Evolutionary conservation across 352 stramenopile species (phyloP), one percentile per base, ranked within the genome.

Genomic region (Phytophthora ramorum): DNA sequence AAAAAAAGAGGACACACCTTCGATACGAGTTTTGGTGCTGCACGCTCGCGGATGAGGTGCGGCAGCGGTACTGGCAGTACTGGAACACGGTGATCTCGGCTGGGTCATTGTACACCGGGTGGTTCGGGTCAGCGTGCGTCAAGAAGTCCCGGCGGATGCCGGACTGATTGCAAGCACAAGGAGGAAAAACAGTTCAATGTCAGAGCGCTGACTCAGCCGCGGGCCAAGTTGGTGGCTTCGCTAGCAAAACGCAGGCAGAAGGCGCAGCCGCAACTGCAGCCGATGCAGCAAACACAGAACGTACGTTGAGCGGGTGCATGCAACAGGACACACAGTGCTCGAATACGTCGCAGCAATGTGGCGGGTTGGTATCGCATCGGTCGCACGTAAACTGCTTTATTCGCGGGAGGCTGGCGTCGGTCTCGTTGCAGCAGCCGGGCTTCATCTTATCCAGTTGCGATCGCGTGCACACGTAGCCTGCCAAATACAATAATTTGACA

Each of bases 11-110:
- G 19, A 37, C 47, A 46, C 32, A 92, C 84, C 80, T 91, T 55
- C 82, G 78, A 50, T 91, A 93, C 3, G 82, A 91, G 24, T 93
- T 91, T 55, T 93, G 85, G 52, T 91, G 80, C 51, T 93, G 82
- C 30, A 93, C 79, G 20, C 85, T 91, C 12, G 80, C 81, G 10
- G 85, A 90, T 26, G 85, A 91, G 32, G 85, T 90, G n/a, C 85
- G 82, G 45, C 85, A 93, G 10, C 85, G 82, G 49, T 81, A 89
- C 32, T 79, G 70, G 49, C 85, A 91, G 56, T 86, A 91, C 46
- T 83, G 70, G 49, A 93, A 91, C n/a, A 90, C 72, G 0, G 76
- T 90, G 17, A 93, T 72, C 24, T 75, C 55, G 34, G 67, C 69
- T 7, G 80, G 71, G 13, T 86, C 70, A 44, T 73, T 73, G 57